Evolutionary conservation across 345 rosid genomes (phyloP), one percentile per base, ranked within the genome.

Genomic region (Arabis alpina): DNA sequence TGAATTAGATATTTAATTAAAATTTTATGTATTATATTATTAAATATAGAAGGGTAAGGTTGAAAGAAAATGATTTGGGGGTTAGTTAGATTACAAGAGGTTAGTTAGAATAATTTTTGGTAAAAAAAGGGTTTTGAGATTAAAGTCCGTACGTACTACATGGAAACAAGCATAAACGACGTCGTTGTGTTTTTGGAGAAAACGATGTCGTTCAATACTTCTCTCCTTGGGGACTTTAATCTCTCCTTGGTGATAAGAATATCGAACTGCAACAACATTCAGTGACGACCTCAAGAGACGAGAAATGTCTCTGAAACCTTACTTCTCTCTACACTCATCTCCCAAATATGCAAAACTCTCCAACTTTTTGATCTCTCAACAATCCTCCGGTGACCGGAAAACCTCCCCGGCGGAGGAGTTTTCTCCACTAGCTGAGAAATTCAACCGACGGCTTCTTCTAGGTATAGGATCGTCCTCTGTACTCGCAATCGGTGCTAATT

Each of bases 401-500:
- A 75, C 63, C 6, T 54, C 85, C 30, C 88, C 95, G 1, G 84
- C 88, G 0, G 85, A 83, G 27, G 92, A 89, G 50, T 91, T 89
- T 37, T 75, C 81, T 2, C 93, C 89, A 2, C 71, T 89, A 4
- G 96, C 87, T 0, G 84, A 85, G 7, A 84, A 79, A 2, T 94
- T 87, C 52, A 70, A 73, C 57, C 80, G 99, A 61, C 82, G 96
- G 71, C 72, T 91, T 10, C 86, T 88, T 4, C 70, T 82, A 1
- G 92, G 95, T 34, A 30, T 81, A 27, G 90, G 90, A 23, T 84
- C 97, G 15, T 92, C 97, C 72, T 79, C 95, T 39, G 61, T 89
- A 0, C 90, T 84, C 23, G 97, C 93, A 2, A 63, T 85, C 3
- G 99, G 99, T 8, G 96, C 99, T 9, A 85, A 94, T 71, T 94